Conservation (phyloP, 345 rosid genomes). For the Carallia brachiata region DNA sequence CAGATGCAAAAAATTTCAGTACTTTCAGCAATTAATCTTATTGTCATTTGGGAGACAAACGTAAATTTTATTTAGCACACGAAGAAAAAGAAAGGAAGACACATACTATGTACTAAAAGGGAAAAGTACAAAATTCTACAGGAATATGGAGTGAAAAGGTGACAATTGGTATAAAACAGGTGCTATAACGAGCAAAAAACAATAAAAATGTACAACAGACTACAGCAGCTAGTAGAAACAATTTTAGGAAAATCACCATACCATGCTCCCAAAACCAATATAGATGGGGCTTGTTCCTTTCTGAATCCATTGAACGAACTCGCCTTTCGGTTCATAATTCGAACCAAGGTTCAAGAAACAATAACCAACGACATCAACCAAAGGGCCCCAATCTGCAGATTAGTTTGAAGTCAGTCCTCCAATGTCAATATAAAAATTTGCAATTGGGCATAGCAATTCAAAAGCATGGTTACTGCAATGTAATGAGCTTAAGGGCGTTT, state of each 20-base stretch:
- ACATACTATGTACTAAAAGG: neutral
- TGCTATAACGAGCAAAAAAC: neutral
- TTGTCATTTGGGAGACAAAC: no score
- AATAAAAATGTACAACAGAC: neutral
- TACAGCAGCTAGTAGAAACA: neutral
- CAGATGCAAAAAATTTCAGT: no score
- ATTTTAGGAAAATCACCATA: constrained; percentile 29
- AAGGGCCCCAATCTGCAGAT: constrained; percentile 88
- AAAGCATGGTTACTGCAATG: neutral
- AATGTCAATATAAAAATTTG: constrained; percentile 6
- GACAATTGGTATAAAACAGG: neutral
- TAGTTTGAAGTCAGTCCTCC: constrained; percentile 13
- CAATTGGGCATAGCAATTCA: neutral
- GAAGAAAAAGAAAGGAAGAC: neutral
- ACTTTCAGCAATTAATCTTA: no score
- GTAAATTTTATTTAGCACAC: neutral
- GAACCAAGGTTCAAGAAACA: constrained; percentile 87
- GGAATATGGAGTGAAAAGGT: neutral
- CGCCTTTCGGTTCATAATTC: constrained; percentile 68
- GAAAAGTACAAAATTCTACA: neutral
- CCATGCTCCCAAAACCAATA: constrained; percentile 99
- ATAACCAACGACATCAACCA: constrained; percentile 94
- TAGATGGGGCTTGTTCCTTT: constrained; percentile 80
- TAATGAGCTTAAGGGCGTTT: no score
- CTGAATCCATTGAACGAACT: constrained; percentile 67